phyloP scores from a whole-genome alignment of 2,329 filamentous ascomycete species.

The Beauveria bassiana region DNA sequence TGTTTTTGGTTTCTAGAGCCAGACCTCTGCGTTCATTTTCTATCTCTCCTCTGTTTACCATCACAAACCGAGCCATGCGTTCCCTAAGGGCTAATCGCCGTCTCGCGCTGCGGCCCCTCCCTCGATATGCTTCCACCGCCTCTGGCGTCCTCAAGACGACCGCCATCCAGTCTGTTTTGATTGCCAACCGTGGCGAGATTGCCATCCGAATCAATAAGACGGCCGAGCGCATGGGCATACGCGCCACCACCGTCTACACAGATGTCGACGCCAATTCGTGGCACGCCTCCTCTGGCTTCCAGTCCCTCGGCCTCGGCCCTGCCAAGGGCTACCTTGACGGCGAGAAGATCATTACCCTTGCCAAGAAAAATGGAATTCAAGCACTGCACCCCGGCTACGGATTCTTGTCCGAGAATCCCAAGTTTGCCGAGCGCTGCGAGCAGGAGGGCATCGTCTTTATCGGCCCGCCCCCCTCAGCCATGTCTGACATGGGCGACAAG shows the following conservation, averaged over 20 bases:
- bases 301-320: conserved; percentile 75
- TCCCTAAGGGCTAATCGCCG: conserved; percentile 46
- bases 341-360: conserved; percentile 81
- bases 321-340: conserved; percentile 88
- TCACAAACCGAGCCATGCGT: conserved; percentile 36
- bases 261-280: conserved; percentile 81
- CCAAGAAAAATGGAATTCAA: conserved; percentile 77
- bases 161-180: conserved; percentile 72
- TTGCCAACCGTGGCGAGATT: conserved; percentile 96
- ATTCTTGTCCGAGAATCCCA: conserved; percentile 88
- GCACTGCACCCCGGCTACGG: conserved; percentile 96
- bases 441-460: conserved; percentile 91
- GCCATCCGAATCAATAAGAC: conserved; percentile 88
- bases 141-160: conserved; percentile 28
- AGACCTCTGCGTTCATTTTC: background rate
- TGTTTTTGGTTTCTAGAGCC: background rate
- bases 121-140: conserved; percentile 29
- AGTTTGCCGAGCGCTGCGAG: conserved; percentile 80
- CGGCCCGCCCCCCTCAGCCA: conserved; percentile 76
- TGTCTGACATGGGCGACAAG: conserved; percentile 89
- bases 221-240: conserved; percentile 79
- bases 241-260: conserved; percentile 90
- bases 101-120: conserved; percentile 37
- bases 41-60: background rate
- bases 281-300: conserved; percentile 78